Evolutionary conservation across 306 rosid genomes (phyloP), one percentile per base, ranked within the genome.

Genomic region (Bauhinia variegata): DNA sequence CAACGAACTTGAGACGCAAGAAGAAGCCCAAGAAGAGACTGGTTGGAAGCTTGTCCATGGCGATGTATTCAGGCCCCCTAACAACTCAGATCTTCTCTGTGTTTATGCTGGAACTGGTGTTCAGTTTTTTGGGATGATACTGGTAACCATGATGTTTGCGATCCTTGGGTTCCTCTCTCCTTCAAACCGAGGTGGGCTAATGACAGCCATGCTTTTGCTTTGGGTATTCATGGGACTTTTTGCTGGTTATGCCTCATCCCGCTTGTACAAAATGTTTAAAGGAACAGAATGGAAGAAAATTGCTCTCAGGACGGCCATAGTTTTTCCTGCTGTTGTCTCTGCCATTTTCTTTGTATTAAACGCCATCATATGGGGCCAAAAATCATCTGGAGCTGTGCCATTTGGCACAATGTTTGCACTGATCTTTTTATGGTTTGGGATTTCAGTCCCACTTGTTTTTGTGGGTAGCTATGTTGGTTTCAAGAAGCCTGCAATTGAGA

Each of bases 21-120:
- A 92, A 85, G 98, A 92, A 83, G 99, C 99, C 33, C 99, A 93
- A 77, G 99, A 90, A 76, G 99, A 93, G 85, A 90, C 97, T 5
- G 99, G 99, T 67, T 93, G 99, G 99, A 93, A 93, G 78, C 97
- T 93, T 71, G 99, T 93, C 51, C 99, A 90, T 36, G 99, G 99
- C 18, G 99, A 93, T 88, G 97, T 93, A 19, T 93, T 93, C 62
- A 85, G 99, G 81, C 87, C 97, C 34, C 99, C 99, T 48, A 84
- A 41, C 65, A 83, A 83, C 68, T 83, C 97, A n/a, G 87, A 86
- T 61, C 65, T 93, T 72, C 95, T 93, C 7, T 93, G 97, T 54
- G 92, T 90, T 54, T 90, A 93, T 67, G 96, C 90, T 17, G 99
- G 99, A 82, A 90, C 96, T 11, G 99, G 99, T 18, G 97, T 90